Base-by-base conservation (phyloP, 495 filamentous ascomycete genomes). In the Cetradonia linearis region DNA sequence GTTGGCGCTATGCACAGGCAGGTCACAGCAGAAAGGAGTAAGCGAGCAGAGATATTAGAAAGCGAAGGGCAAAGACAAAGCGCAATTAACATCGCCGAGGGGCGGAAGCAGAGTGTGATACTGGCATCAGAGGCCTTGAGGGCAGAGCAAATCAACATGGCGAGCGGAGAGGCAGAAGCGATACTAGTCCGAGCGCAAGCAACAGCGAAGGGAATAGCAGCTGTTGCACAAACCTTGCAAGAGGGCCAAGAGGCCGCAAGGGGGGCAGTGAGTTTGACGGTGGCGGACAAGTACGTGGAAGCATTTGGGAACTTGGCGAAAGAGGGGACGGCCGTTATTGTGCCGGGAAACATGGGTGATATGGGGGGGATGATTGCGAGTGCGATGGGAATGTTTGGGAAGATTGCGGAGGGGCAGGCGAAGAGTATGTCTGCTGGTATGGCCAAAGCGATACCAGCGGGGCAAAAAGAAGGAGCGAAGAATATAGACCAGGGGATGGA, bases 21-120 rank as follows among this genome's bases (percentile, higher is more conserved):
- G 71, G 93, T 98, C 18, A 96, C 92, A 4, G 93, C 93, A 0
- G 93, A 98, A 76, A 84, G 93, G 1, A 91, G 86, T 65, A 98
- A 98, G 79, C 86, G 93, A 37, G 93, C 93, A 56, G 93, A 98
- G 76, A 98, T 98, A 63, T 77, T 98, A 18, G 93, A 98, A 56
- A 91, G 86, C 2, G 93, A 98, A 62, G 93, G 93, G 65, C 94
- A 97, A 73, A 78, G 93, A 34, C 93, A 98, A 77, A 87, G 82
- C 64, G 94, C 93, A 7, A 98, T 98, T 78, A 98, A 98, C 72
- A 95, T 98, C 65, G 93, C 93, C 56, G 93, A 98, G 75, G 93
- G 93, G 61, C 78, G 87, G 70, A 98, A 98, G 74, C 93, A 96
- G 78, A 86, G 82, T 63, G 91, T 95, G 28, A 97, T 98, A 63